Evolutionary conservation across 202 grass and related monocot genomes (phyloP).

Genomic region (Schoenoplectus triqueter): DNA sequence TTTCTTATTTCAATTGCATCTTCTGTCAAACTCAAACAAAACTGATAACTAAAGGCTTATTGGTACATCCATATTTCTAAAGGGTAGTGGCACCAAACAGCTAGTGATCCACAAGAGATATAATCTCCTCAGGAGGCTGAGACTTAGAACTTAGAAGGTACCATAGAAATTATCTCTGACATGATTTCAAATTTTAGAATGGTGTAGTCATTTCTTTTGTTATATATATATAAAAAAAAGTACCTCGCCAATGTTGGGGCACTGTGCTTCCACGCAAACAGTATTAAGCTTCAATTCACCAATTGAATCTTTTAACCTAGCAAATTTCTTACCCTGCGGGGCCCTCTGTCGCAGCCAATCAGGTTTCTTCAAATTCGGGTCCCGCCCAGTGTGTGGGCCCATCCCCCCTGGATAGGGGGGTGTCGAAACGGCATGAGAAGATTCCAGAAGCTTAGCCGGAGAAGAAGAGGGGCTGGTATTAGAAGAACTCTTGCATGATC

Average conservation of each 20-base stretch:
- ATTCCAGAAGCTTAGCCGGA: slow-evolving; percentile 31
- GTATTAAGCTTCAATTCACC: slow-evolving; percentile 83
- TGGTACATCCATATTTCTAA: neutral
- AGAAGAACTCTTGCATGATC: neutral
- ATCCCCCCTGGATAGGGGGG: slow-evolving; percentile 45
- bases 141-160: neutral
- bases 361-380: slow-evolving; percentile 70
- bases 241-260: slow-evolving; percentile 98
- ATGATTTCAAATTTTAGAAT: neutral
- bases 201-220: no score
- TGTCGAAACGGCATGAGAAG: slow-evolving; percentile 33
- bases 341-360: slow-evolving; percentile 85
- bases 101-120: neutral
- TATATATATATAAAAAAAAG: neutral
- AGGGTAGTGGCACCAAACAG: neutral
- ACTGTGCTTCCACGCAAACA: slow-evolving; percentile 90
- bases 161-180: neutral
- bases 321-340: slow-evolving; percentile 77
- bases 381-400: slow-evolving; percentile 64
- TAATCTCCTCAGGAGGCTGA: neutral
- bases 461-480: slow-evolving; percentile 2
- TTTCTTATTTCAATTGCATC: slow-evolving; percentile 7
- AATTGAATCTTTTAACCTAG: slow-evolving; percentile 60
- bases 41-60: neutral
- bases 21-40: slow-evolving; percentile 7